Base-by-base conservation (phyloP, 257 asterid genomes). In the Eustoma russellianum region DNA sequence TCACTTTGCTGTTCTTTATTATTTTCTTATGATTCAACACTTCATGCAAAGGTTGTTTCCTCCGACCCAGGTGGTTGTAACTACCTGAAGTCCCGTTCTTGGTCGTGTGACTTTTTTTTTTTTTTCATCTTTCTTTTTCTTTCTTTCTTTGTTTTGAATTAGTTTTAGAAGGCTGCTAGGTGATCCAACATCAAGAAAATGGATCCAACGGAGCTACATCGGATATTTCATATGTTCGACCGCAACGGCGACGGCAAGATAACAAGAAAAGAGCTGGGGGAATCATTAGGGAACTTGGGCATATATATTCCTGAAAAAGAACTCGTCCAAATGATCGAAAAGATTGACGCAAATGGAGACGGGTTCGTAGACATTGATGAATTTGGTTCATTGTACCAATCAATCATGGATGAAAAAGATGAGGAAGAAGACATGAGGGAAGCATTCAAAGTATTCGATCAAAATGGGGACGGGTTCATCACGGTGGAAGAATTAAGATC, bases 151-250 rank as follows among this genome's bases (percentile, higher is more conserved):
- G 5, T 10, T 38, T 38, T 38, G 43, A 24, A 24, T 24, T n/a
- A n/a, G n/a, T n/a, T 24, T 24, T 24, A 24, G 30, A 24, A 1
- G 43, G 12, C 13, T 38, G 2, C 12, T 38, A 38, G 43, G 43
- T 38, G 12, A 38, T 38, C 12, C 43, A 3, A 38, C 12, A 38
- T 38, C 43, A 38, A 52, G 41, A 46, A n/a, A 61, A 73, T 74
- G 80, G 71, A 74, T 70, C 77, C 57, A 1, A 18, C 61, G 7
- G 77, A 74, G 64, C 62, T 74, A 6, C 69, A 57, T 17, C 62
- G 77, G 57, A 71, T 74, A 16, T 74, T 74, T 43, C 77, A 63
- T 7, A 74, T 74, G 80, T 74, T 74, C 12, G 77, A 74, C 56
- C 57, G 53, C 33, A 74, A 74, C 35, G 80, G 77, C 0, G 74